Percentiles rank a stretch among this genome's conserved stretches.
phyloP scores from a whole-genome alignment of 805 yeast species.

The Teunomyces lycoperdinae region DNA sequence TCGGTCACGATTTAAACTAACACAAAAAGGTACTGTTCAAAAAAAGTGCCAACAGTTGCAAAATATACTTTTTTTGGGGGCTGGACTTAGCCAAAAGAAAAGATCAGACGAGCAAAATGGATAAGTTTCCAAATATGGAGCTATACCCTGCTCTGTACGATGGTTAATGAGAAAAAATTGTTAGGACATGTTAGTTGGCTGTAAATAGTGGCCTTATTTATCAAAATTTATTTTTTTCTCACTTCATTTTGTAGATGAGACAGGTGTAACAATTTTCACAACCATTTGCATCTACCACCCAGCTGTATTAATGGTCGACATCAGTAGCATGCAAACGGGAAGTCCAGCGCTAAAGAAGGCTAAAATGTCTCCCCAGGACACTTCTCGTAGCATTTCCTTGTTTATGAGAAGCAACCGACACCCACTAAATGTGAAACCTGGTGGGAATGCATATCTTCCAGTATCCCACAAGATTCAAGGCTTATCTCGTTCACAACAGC shows the following conservation, averaged over 20 bases:
- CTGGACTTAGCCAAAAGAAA: too few species aligned
- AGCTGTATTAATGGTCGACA: background rate
- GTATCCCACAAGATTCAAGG: slow-evolving; percentile 12
- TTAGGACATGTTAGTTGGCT: background rate
- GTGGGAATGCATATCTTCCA: slow-evolving; percentile 59
- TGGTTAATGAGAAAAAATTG: too few species aligned
- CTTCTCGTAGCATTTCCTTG: slow-evolving; percentile 13
- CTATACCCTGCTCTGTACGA: too few species aligned
- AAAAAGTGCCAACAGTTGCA: background rate
- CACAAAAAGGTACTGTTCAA: background rate
- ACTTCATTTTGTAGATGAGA: background rate
- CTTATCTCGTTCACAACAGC: slow-evolving; percentile 24
- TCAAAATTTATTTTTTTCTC: background rate
- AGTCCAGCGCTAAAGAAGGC: slow-evolving; percentile 4
- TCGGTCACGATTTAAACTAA: background rate
- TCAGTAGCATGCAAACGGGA: background rate
- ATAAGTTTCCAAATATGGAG: too few species aligned
- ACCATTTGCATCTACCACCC: background rate
- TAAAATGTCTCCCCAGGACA: slow-evolving; percentile 3
- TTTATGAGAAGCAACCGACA: slow-evolving; percentile 44
- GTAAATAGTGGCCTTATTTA: background rate
- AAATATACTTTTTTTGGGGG: too few species aligned
- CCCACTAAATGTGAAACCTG: slow-evolving; percentile 72
- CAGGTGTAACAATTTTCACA: background rate
- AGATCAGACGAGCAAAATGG: too few species aligned